Evolutionary conservation across 495 filamentous ascomycete genomes (phyloP).

Genomic region (Corynascus novoguineensis): DNA sequence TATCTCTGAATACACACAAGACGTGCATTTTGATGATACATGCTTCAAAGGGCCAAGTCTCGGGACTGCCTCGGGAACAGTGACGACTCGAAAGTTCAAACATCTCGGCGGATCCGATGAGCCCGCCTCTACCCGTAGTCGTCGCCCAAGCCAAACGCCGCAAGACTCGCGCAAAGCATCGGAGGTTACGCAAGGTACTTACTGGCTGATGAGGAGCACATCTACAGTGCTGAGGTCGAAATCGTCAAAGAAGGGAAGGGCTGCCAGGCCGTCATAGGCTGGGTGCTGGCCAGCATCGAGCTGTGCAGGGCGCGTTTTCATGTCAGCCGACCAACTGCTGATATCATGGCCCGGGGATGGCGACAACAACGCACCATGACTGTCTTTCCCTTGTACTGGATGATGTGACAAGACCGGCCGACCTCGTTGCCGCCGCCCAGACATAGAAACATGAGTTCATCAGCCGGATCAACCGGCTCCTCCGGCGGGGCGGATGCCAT

Average conservation of each 20-base stretch:
- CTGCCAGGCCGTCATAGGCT: conserved; percentile 90
- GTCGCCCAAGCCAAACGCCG: conserved; percentile 21
- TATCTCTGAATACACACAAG: conserved; percentile 34
- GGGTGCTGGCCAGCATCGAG: conserved; percentile 96
- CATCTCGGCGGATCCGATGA: not conserved
- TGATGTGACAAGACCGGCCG: conserved; percentile 92
- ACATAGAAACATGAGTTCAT: conserved; percentile 89
- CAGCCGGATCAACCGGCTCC: conserved; percentile 68
- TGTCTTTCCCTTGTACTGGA: conserved; percentile 98
- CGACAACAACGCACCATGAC: conserved; percentile 69
- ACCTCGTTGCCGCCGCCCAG: conserved; percentile 96
- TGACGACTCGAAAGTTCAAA: conserved; percentile 4
- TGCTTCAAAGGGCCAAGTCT: conserved; percentile 12
- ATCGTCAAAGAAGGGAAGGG: conserved; percentile 95
- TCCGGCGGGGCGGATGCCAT: conserved; percentile 56
- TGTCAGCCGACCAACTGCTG: conserved; percentile 15
- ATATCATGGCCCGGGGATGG: not conserved
- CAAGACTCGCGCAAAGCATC: conserved; percentile 11
- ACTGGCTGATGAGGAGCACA: conserved; percentile 96
- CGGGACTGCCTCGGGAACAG: not conserved
- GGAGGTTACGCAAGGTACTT: conserved; percentile 42
- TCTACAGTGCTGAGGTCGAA: conserved; percentile 97
- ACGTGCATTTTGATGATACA: conserved; percentile 25
- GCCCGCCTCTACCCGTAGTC: conserved; percentile 22
- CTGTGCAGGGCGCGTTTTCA: conserved; percentile 40